Percentiles rank a stretch among this genome's conserved stretches.
Evolutionary conservation across 164 flowering plant species (phyloP).

Genomic region (Houttuynia cordata): DNA sequence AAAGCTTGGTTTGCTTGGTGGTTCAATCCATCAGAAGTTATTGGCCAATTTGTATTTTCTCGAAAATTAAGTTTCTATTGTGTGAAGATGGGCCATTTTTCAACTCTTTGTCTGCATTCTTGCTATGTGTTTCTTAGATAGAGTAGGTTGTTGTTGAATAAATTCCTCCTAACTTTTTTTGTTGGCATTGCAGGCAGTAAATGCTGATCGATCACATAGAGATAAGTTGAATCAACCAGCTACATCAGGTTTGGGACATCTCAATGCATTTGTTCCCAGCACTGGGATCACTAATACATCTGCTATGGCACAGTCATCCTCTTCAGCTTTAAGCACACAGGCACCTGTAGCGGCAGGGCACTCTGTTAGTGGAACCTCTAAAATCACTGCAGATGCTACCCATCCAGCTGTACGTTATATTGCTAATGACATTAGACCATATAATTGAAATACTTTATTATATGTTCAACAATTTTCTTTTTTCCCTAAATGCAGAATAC

Average conservation of each 20-base stretch:
- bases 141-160: background rate
- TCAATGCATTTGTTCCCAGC: constrained; percentile 16
- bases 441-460: background rate
- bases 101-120: background rate
- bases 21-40: no score
- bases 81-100: no score
- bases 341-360: constrained; percentile 13
- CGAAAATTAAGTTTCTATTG: no score
- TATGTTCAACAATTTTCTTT: background rate
- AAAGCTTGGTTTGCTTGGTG: no score
- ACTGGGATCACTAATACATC: constrained; percentile 10
- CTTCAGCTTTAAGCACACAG: constrained; percentile 10
- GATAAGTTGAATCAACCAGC: constrained; percentile 9
- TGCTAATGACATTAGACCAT: background rate
- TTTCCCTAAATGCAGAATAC: background rate
- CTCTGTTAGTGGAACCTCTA: constrained; percentile 13
- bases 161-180: background rate
- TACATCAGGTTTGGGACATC: constrained; percentile 14
- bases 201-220: constrained; percentile 12
- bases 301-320: constrained; percentile 16
- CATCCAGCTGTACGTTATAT: constrained; percentile 16
- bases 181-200: constrained; percentile 14
- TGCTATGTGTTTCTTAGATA: background rate
- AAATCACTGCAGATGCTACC: constrained; percentile 6
- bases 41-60: no score